Evolutionary conservation across 345 rosid species (phyloP), one percentile per base, ranked within the genome.

Genomic region (Salix koriyanagi): DNA sequence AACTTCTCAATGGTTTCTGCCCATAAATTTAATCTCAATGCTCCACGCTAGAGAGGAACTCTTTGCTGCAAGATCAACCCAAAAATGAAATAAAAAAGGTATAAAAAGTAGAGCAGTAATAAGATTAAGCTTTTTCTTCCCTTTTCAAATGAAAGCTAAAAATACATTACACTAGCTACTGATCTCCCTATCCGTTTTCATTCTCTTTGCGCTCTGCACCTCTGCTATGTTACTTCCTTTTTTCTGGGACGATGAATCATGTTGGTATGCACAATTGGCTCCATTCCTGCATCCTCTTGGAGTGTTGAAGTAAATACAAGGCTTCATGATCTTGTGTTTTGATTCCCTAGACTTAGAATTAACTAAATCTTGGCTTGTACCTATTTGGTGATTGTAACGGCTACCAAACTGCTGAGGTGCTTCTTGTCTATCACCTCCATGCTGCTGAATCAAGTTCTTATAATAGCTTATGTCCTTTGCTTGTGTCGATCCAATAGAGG

Each of bases 381-480:
- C 85, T 25, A 76, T 34, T 36, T 83, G 93, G 64, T 71, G 86
- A 82, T 79, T 80, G 75, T 79, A 87, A 15, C 84, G 87, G 81
- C 77, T 74, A 41, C 82, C 74, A 66, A 81, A 85, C 65, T 83
- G 95, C 75, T 85, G 92, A 21, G 86, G 69, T 36, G 81, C 78
- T 74, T 92, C 98, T 75, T 86, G 94, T 82, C 94, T 89, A 69
- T 96, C 99, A 23, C 87, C 99, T 56, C 99, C 99, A 79, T 96
- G 99, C 69, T 92, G 97, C 88, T 96, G 98, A 81, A 96, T 94
- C 90, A 96, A 80, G 90, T 85, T 94, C 86, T 96, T 96, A 75
- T 91, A 96, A 79, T 96, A 96, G 81, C 84, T 92, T 69, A 91
- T 48, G 73, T 94, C 97, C 79, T 88, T 93, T 6, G 90, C 81